Conservation (phyloP, 345 rosid genomes). For the Brassica incana region DNA sequence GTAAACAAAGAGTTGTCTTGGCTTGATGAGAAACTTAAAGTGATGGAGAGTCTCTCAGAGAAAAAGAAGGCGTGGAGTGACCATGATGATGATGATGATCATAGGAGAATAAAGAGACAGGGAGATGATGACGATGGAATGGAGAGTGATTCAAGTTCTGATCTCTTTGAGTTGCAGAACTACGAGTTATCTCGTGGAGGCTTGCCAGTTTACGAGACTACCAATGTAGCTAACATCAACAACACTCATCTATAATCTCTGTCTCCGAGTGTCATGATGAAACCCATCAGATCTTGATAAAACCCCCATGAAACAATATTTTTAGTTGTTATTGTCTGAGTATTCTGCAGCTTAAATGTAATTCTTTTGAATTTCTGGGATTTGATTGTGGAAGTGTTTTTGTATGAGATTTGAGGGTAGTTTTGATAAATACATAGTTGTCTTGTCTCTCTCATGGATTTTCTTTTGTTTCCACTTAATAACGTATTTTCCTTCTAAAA, state of each 20-base stretch:
- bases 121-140: constrained; percentile 47
- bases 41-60: constrained; percentile 35
- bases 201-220: constrained; percentile 89
- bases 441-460: constrained; percentile 19
- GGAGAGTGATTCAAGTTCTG: constrained; percentile 95
- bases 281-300: constrained; percentile 15
- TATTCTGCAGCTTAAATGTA: constrained; percentile 3
- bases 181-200: constrained; percentile 75
- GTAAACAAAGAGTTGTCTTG: constrained; percentile 33
- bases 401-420: constrained; percentile 29
- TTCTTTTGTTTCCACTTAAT: background rate
- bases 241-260: constrained; percentile 52
- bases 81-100: constrained; percentile 33
- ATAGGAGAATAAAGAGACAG: constrained; percentile 28
- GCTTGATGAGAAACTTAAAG: constrained; percentile 43
- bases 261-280: constrained; percentile 17
- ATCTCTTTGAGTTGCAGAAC: constrained; percentile 84
- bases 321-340: constrained; percentile 8
- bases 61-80: constrained; percentile 37
- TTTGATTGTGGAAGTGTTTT: constrained; percentile 27
- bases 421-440: constrained; percentile 25
- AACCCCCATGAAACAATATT: constrained; percentile 10
- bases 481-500: constrained; percentile 14
- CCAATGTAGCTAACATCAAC: constrained; percentile 67
- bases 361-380: constrained; percentile 6